Conservation (phyloP, 768 basidiomycete genomes). For the Lactarius vividus region DNA sequence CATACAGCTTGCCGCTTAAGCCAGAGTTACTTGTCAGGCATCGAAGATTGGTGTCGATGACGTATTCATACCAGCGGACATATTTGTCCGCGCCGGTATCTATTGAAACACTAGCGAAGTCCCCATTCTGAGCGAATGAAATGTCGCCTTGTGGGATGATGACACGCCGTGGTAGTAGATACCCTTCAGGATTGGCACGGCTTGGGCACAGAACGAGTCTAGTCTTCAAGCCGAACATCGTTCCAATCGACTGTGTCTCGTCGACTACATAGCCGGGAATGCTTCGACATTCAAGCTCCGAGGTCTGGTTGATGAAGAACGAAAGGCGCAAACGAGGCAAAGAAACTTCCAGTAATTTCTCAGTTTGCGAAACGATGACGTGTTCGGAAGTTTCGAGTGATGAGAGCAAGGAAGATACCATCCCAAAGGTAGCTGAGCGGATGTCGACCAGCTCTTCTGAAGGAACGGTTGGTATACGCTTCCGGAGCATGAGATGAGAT, state of each 20-base stretch:
- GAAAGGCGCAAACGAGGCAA: slow-evolving; percentile 43
- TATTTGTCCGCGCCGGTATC: background rate
- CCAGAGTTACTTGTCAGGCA: slow-evolving; percentile 32
- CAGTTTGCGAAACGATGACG: background rate
- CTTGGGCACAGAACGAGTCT: slow-evolving; percentile 28
- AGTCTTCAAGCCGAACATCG: slow-evolving; percentile 44
- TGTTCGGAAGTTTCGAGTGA: background rate
- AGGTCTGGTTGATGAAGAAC: slow-evolving; percentile 37
- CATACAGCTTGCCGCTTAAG: slow-evolving; percentile 37
- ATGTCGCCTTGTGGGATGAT: slow-evolving; percentile 16
- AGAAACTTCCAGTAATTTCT: slow-evolving; percentile 24
- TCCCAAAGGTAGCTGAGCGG: slow-evolving; percentile 1
- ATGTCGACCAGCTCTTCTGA: slow-evolving; percentile 6
- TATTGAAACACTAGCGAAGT: slow-evolving; percentile 13
- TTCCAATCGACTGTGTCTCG: slow-evolving; percentile 40
- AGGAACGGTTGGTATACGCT: background rate
- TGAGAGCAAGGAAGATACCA: slow-evolving; percentile 4
- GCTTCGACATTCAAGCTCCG: slow-evolving; percentile 40
- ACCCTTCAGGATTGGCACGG: background rate
- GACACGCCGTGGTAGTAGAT: background rate
- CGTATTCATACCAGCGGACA: slow-evolving; percentile 34
- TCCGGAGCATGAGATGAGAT: background rate
- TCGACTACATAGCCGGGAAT: slow-evolving; percentile 45
- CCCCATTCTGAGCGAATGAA: background rate
- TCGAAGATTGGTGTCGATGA: slow-evolving; percentile 34